A percentile compares a stretch with the other conserved stretches of the same genome.
These are phyloP conservation scores for Saturnispora gosingensis DNA, from an alignment of 805 yeast genomes.

Conservation along the genomic window DNA sequence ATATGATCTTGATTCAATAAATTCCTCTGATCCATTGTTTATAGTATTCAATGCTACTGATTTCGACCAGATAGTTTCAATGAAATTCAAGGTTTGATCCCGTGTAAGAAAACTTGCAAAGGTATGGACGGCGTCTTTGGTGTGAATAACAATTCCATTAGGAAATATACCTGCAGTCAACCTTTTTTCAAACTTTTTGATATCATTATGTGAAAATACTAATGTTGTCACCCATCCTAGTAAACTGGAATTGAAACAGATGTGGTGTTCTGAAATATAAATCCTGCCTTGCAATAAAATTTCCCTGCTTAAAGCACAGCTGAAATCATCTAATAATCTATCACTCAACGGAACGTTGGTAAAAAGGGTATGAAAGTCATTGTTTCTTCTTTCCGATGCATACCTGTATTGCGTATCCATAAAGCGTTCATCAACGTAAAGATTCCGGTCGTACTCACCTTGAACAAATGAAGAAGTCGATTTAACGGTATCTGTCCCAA, in stretches of 20 bases:
- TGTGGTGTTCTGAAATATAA: constrained; percentile 65
- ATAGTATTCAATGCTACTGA: constrained; percentile 26
- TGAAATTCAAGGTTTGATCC: constrained; percentile 63
- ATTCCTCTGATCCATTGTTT: constrained; percentile 20
- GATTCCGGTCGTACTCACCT: constrained; percentile 29
- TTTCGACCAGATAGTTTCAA: constrained; percentile 61
- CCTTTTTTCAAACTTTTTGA: constrained; percentile 66
- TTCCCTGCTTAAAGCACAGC: constrained; percentile 84
- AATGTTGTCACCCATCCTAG: constrained; percentile 87
- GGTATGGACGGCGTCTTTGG: constrained; percentile 53
- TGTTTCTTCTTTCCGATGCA: constrained; percentile 55
- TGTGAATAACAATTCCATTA: constrained; percentile 72
- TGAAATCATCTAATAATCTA: constrained; percentile 71
- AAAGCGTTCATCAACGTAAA: constrained; percentile 51
- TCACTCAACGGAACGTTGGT: constrained; percentile 60
- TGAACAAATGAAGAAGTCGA: constrained; percentile 1
- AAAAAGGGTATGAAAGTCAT: constrained; percentile 73
- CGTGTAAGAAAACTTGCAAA: constrained; percentile 85
- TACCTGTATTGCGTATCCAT: constrained; percentile 50
- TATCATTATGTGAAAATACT: constrained; percentile 61
- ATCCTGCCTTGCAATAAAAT: constrained; percentile 81
- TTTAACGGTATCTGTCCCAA: constrained; percentile 24
- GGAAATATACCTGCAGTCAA: constrained; percentile 86
- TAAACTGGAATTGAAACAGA: constrained; percentile 81
- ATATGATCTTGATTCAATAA: constrained; percentile 14